Evolutionary conservation across 768 basidiomycete species (phyloP), one percentile per base, ranked within the genome.

Genomic region (Galerina marginata): DNA sequence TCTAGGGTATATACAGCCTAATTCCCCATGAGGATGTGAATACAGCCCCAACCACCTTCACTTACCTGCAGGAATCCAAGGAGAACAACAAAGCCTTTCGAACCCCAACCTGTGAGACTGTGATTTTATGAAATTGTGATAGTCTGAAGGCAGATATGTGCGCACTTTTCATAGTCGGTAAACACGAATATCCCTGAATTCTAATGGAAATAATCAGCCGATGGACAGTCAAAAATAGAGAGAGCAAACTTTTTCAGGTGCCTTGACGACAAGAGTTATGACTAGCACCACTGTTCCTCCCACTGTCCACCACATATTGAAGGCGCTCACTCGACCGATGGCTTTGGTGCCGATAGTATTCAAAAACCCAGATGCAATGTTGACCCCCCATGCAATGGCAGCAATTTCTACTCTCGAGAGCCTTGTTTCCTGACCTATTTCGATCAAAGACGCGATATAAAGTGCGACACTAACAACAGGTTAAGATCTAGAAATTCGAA

Each of bases 221-320:
- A 1, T 25, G 20, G 4, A 15, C 20, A 16, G 26, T 15, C n/a
- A 58, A 43, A 25, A 29, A 52, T 38, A 46, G 16, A 52, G 33
- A 54, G n/a, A 26, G 44, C 65, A 50, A 52, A 83, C 85, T 76
- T 82, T 84, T 26, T 73, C 72, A 4, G 84, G 84, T 9, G 86
- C 80, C 67, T 84, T 85, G 10, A 83, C 83, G 4, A 86, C 74
- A n/a, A 86, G 70, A 1, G 84, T 79, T 53, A 85, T 79, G 9
- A 84, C 82, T n/a, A 86, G 75, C 33, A 85, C 81, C 16, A 86
- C 69, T 0, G 85, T 86, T 12, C 84, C 85, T 26, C 83, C 83
- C 1, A 86, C 72, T 11, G 84, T 87, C 85, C 84, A 86, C 84
- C 84, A 86, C 26, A 86, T 73, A 60, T 81, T 83, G 70, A 85